Evolutionary conservation across 148 eudicot genomes (phyloP).

Genomic region (Rhododendron griersonianum): DNA sequence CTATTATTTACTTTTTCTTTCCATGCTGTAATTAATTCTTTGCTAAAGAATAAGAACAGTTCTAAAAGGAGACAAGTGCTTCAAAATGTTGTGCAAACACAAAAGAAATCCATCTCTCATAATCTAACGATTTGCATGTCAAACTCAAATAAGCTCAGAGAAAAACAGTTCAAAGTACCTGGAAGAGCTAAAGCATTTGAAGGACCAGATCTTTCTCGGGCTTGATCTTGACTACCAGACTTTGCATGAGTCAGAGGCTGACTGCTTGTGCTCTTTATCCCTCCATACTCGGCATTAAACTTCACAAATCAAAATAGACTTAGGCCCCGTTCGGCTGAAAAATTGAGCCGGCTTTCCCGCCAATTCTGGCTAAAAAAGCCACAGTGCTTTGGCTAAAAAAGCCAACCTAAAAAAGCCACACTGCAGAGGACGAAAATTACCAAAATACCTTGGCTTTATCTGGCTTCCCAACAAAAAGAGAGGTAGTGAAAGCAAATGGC

Average conservation of each 20-base stretch:
- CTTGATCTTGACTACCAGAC: conserved; percentile 27
- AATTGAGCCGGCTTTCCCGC: too few species aligned
- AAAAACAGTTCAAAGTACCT: conserved; percentile 33
- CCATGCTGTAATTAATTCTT: neutral
- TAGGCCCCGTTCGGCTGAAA: neutral
- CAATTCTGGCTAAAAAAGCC: too few species aligned
- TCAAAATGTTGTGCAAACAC: neutral
- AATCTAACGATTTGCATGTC: neutral
- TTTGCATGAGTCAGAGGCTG: conserved; percentile 35
- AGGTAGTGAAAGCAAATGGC: too few species aligned
- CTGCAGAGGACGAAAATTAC: too few species aligned
- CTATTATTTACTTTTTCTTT: neutral
- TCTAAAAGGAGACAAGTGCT: neutral
- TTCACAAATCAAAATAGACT: conserved; percentile 20
- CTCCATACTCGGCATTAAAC: conserved; percentile 64
- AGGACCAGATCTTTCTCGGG: conserved; percentile 31
- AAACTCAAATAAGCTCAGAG: neutral
- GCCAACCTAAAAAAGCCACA: too few species aligned
- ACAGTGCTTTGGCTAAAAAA: too few species aligned
- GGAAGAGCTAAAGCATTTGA: conserved; percentile 71
- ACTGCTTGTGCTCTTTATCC: conserved; percentile 32
- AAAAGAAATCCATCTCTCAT: neutral
- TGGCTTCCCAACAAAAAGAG: too few species aligned
- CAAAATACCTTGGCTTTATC: too few species aligned
- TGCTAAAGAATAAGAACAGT: neutral